These are phyloP conservation scores for Citrullus colocynthis DNA, from an alignment of 306 rosid species.

Conservation along the genomic window DNA sequence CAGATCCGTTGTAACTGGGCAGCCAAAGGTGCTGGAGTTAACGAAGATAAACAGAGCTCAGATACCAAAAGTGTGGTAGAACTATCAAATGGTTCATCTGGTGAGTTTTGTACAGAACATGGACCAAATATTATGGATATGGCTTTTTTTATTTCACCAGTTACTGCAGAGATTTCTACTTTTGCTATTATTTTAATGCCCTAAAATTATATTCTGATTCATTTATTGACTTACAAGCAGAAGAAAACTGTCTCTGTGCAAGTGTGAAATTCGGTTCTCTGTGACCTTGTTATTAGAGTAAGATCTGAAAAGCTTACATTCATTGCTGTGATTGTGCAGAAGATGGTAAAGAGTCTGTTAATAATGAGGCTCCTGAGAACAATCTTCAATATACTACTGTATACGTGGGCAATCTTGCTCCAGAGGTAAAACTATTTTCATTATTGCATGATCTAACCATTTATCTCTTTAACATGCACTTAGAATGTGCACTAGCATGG, in stretches of 20 bases:
- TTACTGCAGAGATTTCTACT: background rate
- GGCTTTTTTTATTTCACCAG: background rate
- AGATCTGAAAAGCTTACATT: background rate
- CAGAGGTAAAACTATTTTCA: slow-evolving; percentile 42
- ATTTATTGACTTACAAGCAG: background rate
- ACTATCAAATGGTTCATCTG: slow-evolving; percentile 80
- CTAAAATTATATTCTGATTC: background rate
- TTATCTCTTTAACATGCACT: background rate
- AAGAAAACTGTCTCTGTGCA: background rate
- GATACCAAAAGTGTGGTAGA: slow-evolving; percentile 79
- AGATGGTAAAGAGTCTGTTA: slow-evolving; percentile 67
- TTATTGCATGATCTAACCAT: background rate
- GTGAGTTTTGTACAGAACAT: slow-evolving; percentile 18
- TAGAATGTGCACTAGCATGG: background rate
- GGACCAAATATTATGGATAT: background rate
- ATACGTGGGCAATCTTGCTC: slow-evolving; percentile 85
- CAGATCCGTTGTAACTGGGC: slow-evolving; percentile 99
- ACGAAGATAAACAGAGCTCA: slow-evolving; percentile 64
- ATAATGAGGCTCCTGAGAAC: slow-evolving; percentile 81
- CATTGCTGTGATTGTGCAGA: slow-evolving; percentile 35
- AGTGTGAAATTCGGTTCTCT: background rate
- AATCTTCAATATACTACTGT: slow-evolving; percentile 91
- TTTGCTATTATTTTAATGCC: background rate
- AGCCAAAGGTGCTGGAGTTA: slow-evolving; percentile 77
- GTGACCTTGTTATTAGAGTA: slow-evolving; percentile 5